A percentile compares a stretch with the other conserved stretches of the same genome.
Conservation (phyloP, 2,329 filamentous ascomycete species). For the Phoma sp. region DNA sequence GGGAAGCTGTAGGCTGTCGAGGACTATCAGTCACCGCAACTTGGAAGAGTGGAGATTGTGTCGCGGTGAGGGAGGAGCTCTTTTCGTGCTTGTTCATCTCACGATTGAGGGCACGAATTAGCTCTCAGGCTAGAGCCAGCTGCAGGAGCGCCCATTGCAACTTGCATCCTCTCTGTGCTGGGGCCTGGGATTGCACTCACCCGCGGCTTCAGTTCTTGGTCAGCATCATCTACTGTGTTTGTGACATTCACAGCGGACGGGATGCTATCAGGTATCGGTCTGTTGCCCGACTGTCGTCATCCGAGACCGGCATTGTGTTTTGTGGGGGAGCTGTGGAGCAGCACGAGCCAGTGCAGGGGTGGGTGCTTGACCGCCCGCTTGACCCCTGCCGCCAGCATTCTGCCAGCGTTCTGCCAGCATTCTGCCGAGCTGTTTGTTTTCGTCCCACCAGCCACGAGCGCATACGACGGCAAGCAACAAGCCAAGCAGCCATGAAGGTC, state of each 20-base stretch:
- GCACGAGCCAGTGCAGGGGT: conserved; percentile 13
- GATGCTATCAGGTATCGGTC: neutral
- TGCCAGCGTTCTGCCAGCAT: neutral
- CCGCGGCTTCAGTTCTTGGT: neutral
- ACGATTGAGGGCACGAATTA: conserved; percentile 31
- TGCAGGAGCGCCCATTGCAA: conserved; percentile 8
- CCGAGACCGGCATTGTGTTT: conserved; percentile 13
- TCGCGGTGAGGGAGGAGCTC: conserved; percentile 14
- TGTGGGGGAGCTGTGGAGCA: conserved; percentile 14
- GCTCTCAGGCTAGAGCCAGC: conserved; percentile 12
- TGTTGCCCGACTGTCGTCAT: conserved; percentile 16
- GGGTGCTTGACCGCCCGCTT: conserved; percentile 17
- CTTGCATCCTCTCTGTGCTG: neutral
- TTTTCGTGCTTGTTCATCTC: neutral
- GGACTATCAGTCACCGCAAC: conserved; percentile 7
- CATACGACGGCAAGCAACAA: conserved; percentile 9
- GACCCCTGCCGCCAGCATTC: neutral
- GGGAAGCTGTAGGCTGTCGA: conserved; percentile 29
- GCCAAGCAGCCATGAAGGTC: conserved; percentile 76
- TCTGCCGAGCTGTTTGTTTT: conserved; percentile 34
- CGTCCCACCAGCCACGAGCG: conserved; percentile 12
- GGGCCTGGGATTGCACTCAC: conserved; percentile 12
- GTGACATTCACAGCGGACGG: neutral
- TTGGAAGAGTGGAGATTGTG: conserved; percentile 1
- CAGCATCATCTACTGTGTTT: neutral